Conservation (phyloP, 768 basidiomycete species). For the Mycena indigotica region DNA sequence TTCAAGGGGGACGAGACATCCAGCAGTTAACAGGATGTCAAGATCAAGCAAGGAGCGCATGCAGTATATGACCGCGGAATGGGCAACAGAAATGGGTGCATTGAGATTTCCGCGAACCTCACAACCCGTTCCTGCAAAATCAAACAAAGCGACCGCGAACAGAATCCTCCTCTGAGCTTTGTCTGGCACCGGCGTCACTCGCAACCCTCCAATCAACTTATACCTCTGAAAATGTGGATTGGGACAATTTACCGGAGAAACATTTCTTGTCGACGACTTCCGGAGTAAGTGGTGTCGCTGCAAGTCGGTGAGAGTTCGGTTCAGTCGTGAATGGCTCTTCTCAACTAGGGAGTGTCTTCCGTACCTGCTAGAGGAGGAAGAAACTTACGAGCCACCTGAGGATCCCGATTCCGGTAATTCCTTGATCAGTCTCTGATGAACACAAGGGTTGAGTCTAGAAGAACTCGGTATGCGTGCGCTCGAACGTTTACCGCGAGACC, state of each 20-base stretch:
- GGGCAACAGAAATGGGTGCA: conserved; percentile 81
- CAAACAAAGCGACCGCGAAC: conserved; percentile 52
- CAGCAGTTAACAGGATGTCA: conserved; percentile 92
- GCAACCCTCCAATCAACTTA: conserved; percentile 49
- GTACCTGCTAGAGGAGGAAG: conserved; percentile 75
- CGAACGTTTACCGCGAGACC: conserved; percentile 71
- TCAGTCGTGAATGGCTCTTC: too few species aligned
- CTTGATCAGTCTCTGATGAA: conserved; percentile 1
- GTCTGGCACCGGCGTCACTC: conserved; percentile 60
- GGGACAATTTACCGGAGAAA: conserved; percentile 59
- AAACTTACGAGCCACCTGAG: conserved; percentile 82
- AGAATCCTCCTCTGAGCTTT: conserved; percentile 32
- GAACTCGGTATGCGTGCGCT: conserved; percentile 83
- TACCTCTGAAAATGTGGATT: conserved; percentile 27
- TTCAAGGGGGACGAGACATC: conserved; percentile 85
- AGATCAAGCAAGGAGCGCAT: conserved; percentile 83
- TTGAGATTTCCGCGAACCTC: conserved; percentile 88
- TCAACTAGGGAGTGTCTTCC: conserved; percentile 58
- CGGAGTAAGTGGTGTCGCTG: conserved; percentile 83
- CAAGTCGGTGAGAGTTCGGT: conserved; percentile 54
- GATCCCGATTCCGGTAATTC: conserved; percentile 77
- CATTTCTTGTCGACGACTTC: conserved; percentile 76
- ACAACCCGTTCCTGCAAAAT: conserved; percentile 82
- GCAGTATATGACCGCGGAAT: conserved; percentile 87
- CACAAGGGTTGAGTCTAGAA: conserved; percentile 78